phyloP scores from a whole-genome alignment of 176 grass and related monocot species.

The Oryza meyeriana region DNA sequence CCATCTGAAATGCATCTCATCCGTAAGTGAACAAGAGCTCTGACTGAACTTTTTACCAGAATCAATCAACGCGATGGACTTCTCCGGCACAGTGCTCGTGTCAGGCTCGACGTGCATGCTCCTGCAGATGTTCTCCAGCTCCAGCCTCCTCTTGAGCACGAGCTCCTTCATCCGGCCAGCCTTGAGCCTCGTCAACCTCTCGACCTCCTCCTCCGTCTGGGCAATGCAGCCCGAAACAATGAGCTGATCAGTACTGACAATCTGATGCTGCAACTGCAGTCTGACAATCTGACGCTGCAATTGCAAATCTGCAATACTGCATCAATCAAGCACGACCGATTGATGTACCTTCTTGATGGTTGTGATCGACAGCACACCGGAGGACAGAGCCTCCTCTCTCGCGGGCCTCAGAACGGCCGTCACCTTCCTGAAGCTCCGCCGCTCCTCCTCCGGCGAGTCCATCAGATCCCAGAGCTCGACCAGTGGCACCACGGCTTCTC shows the following conservation, averaged over 20 bases:
- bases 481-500: conserved; percentile 38
- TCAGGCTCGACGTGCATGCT: conserved; percentile 65
- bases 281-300: neutral
- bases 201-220: conserved; percentile 55
- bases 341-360: conserved; percentile 37
- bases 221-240: neutral
- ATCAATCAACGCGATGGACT: conserved; percentile 53
- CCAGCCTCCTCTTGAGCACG: conserved; percentile 54
- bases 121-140: conserved; percentile 62
- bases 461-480: conserved; percentile 64
- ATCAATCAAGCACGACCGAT: too few species aligned
- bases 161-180: conserved; percentile 65
- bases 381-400: conserved; percentile 21
- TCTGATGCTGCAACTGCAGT: too few species aligned
- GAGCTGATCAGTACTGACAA: neutral
- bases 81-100: conserved; percentile 56
- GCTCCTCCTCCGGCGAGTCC: conserved; percentile 60
- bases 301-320: neutral
- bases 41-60: conserved; percentile 35
- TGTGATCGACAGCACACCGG: conserved; percentile 37
- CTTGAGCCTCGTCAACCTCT: conserved; percentile 56
- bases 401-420: conserved; percentile 26
- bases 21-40: neutral
- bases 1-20: neutral
- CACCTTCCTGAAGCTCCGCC: conserved; percentile 44